Evolutionary conservation across 352 stramenopile genomes (phyloP), one percentile per base, ranked within the genome.

Genomic region (Phytophthora europaea): DNA sequence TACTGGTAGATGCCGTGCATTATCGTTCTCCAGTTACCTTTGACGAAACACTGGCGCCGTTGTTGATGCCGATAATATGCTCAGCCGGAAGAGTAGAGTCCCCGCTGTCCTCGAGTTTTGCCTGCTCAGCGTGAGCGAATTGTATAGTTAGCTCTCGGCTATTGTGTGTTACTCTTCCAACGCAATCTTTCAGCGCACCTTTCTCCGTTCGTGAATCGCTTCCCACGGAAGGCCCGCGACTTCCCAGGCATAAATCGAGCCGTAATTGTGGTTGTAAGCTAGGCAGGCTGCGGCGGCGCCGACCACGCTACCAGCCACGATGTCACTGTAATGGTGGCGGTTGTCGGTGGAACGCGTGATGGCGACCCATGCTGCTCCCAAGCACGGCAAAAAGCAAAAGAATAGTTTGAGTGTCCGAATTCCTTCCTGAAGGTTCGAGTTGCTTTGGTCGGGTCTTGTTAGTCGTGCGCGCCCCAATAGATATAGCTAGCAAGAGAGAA

Each of bases 291-390:
- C 59, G 0, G 82, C 68, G 26, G 61, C 71, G 2, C 84, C 84
- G 43, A 91, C 80, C 15, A 89, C 72, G 34, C 79, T 87, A 7
- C 82, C 84, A 1, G 90, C 81, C 50, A 92, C 53, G 40, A 94
- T 91, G 70, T 94, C 87, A 45, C 70, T 87, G 72, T 92, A 94
- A 65, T 94, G 85, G 54, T 94, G 87, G 65, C 87, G 91, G 64
- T 94, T 94, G 81, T 93, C 87, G 8, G 86, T 79, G 4, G 87
- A 90, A 20, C 87, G 85, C 26, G 85, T 94, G 59, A 94, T 78
- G 16, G 82, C 76, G 38, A 93, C 82, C 87, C 87, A 94, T 7
- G 85, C 54, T 2, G 85, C 85, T 4, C 90, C 64, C 43, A 93
- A 75, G 23, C 79, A 88, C 50, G 85, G 87, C 31, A 81, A 20